Evolutionary conservation across 805 yeast species (phyloP).

Genomic region (Kodamaea restingae): DNA sequence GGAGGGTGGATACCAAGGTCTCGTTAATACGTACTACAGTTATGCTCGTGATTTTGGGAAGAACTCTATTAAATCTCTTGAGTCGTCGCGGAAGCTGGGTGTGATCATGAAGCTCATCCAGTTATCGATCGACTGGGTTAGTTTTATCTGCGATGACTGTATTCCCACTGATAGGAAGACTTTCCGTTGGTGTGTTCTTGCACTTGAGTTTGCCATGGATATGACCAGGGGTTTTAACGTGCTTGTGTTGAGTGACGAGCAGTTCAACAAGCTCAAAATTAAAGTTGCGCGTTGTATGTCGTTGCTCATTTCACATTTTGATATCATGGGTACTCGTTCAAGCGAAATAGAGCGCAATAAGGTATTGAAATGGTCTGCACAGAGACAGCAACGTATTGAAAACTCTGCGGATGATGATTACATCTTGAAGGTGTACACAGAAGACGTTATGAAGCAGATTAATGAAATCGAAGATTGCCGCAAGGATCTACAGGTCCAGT

Average conservation of each 20-base stretch:
- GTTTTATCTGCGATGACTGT: constrained; percentile 91
- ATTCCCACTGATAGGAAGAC: constrained; percentile 87
- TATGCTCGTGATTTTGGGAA: constrained; percentile 81
- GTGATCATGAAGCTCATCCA: constrained; percentile 70
- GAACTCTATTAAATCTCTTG: constrained; percentile 61
- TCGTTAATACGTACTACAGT: constrained; percentile 67
- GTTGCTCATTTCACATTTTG: constrained; percentile 88
- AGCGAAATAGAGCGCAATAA: constrained; percentile 59
- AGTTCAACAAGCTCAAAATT: constrained; percentile 64
- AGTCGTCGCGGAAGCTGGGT: constrained; percentile 59
- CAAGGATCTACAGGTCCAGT: constrained; percentile 37
- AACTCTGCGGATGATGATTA: constrained; percentile 38
- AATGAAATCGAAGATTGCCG: constrained; percentile 58
- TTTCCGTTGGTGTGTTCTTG: constrained; percentile 93
- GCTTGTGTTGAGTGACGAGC: constrained; percentile 70
- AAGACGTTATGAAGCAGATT: constrained; percentile 65
- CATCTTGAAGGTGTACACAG: constrained; percentile 49
- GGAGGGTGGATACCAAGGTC: constrained; percentile 63
- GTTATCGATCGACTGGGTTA: constrained; percentile 84
- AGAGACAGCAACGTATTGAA: constrained; percentile 47
- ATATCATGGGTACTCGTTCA: constrained; percentile 96
- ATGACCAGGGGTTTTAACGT: constrained; percentile 90
- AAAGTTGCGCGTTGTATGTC: constrained; percentile 96
- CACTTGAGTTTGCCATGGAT: constrained; percentile 93
- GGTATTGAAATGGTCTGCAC: constrained; percentile 50